Percentiles rank a stretch among this genome's conserved stretches.
phyloP scores from a whole-genome alignment of 768 basidiomycete genomes.

The Kwoniella europaea region DNA sequence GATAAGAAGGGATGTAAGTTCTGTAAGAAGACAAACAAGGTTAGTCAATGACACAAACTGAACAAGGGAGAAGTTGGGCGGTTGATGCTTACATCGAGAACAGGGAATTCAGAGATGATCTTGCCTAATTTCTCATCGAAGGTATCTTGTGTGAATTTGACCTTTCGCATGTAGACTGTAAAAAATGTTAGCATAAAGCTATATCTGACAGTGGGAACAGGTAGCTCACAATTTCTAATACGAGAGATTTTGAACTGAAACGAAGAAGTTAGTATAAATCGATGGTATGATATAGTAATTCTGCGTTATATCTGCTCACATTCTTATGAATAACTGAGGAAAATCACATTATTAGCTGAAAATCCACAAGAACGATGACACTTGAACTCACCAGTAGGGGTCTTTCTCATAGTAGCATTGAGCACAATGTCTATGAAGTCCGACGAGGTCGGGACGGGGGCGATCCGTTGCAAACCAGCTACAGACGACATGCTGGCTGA shows the following conservation, averaged over 20 bases:
- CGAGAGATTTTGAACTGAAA: slow-evolving; percentile 89
- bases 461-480: slow-evolving; percentile 86
- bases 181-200: slow-evolving; percentile 19
- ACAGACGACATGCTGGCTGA: slow-evolving; percentile 44
- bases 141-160: slow-evolving; percentile 96
- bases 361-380: no score
- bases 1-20: slow-evolving; percentile 96
- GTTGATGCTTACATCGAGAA: slow-evolving; percentile 79
- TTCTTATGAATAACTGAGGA: slow-evolving; percentile 91
- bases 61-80: neutral
- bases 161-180: slow-evolving; percentile 89
- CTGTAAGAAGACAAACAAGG: slow-evolving; percentile 48
- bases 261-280: neutral
- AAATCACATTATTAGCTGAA: slow-evolving; percentile 9
- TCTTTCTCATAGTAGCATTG: slow-evolving; percentile 83
- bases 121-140: slow-evolving; percentile 94
- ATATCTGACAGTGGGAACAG: no score
- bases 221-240: slow-evolving; percentile 70
- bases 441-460: slow-evolving; percentile 94
- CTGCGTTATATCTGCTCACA: slow-evolving; percentile 47
- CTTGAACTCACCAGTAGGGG: slow-evolving; percentile 68
- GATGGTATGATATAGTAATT: neutral
- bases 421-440: slow-evolving; percentile 72
- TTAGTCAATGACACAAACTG: neutral
- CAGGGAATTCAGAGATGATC: slow-evolving; percentile 94